phyloP scores from a whole-genome alignment of 768 basidiomycete genomes.

The Pleurotus eryngii region DNA sequence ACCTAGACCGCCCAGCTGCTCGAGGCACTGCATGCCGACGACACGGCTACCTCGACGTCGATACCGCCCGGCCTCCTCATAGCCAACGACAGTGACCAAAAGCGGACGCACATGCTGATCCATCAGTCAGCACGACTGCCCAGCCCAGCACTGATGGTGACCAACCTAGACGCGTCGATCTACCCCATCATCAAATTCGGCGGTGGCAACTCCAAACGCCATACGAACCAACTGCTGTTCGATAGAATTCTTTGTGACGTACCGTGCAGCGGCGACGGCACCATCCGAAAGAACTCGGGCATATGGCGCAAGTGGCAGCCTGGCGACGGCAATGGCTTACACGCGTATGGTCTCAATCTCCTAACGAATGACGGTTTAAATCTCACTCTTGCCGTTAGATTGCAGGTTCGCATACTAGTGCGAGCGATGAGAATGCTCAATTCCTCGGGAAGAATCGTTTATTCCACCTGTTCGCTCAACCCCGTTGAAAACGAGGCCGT shows the following conservation, averaged over 20 bases:
- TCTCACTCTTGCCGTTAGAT: slow-evolving; percentile 36
- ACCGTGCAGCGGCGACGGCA: slow-evolving; percentile 97
- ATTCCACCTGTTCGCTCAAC: slow-evolving; percentile 97
- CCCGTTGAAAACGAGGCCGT: slow-evolving; percentile 98
- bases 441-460: slow-evolving; percentile 84
- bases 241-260: slow-evolving; percentile 96
- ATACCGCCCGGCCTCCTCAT: slow-evolving; percentile 84
- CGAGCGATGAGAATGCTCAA: slow-evolving; percentile 91
- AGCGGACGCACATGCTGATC: slow-evolving; percentile 92
- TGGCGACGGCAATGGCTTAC: slow-evolving; percentile 87
- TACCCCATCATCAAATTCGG: slow-evolving; percentile 67
- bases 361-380: slow-evolving; percentile 1
- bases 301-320: slow-evolving; percentile 95
- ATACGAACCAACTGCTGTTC: slow-evolving; percentile 61
- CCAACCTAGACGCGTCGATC: slow-evolving; percentile 91
- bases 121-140: slow-evolving; percentile 96
- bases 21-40: slow-evolving; percentile 87
- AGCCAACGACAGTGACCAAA: slow-evolving; percentile 94
- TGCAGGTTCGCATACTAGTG: slow-evolving; percentile 89
- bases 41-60: slow-evolving; percentile 57
- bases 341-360: slow-evolving; percentile 45
- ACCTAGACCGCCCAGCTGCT: slow-evolving; percentile 88
- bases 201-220: slow-evolving; percentile 10
- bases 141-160: slow-evolving; percentile 89
- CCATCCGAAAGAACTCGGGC: slow-evolving; percentile 87